A percentile compares a stretch with the other conserved stretches of the same genome.
These are phyloP conservation scores for Mollisia scopiformis DNA, from an alignment of 2,329 filamentous ascomycete species.

Conservation along the genomic window DNA sequence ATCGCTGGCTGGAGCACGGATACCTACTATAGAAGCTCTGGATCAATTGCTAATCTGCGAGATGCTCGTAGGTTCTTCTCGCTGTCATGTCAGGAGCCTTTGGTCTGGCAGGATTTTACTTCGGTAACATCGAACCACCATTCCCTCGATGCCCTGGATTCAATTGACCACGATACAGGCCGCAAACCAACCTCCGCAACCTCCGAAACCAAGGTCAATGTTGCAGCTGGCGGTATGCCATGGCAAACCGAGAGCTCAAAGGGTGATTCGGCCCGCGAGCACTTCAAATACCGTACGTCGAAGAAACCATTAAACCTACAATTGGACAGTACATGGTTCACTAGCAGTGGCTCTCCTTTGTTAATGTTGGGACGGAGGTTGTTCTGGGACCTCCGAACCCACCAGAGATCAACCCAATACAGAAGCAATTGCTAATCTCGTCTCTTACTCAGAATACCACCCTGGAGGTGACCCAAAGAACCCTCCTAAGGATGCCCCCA, in stretches of 20 bases:
- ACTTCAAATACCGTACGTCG: slow-evolving; percentile 59
- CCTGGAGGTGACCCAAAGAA: slow-evolving; percentile 75
- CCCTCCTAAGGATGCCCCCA: slow-evolving; percentile 85
- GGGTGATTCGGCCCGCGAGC: slow-evolving; percentile 60
- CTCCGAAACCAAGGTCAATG: slow-evolving; percentile 77
- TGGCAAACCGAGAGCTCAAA: slow-evolving; percentile 75
- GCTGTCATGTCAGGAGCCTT: slow-evolving; percentile 90
- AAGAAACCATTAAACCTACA: background rate
- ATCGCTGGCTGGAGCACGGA: background rate
- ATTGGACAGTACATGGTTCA: background rate
- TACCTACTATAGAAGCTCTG: background rate
- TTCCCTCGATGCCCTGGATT: slow-evolving; percentile 3
- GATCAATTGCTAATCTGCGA: slow-evolving; percentile 11
- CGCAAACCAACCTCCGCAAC: slow-evolving; percentile 82
- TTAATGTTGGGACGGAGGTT: too few relatives aligned
- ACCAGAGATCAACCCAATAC: too few relatives aligned
- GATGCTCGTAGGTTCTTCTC: slow-evolving; percentile 71
- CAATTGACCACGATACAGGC: slow-evolving; percentile 52
- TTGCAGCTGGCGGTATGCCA: slow-evolving; percentile 81
- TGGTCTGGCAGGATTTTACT: slow-evolving; percentile 87
- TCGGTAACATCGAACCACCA: slow-evolving; percentile 55
- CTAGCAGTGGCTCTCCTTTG: too few relatives aligned
- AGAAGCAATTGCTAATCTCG: background rate
- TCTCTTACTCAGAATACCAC: slow-evolving; percentile 46
- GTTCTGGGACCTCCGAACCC: too few relatives aligned